Evolutionary conservation across 345 rosid genomes (phyloP).

Genomic region (Eucalyptus decipiens): DNA sequence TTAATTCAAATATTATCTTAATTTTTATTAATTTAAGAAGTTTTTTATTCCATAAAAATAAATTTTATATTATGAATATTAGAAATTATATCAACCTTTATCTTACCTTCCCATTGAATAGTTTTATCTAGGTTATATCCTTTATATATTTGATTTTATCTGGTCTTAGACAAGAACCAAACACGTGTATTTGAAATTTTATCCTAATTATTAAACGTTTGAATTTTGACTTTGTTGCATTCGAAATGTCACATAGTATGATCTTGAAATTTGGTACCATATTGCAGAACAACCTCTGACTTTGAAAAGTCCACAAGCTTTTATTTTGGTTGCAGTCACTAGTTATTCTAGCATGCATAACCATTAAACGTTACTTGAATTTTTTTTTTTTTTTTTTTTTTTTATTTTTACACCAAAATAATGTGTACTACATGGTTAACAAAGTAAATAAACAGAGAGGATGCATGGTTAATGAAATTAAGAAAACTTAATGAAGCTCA

Average conservation of each 20-base stretch:
- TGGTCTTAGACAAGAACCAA: no score
- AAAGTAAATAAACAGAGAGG: neutral
- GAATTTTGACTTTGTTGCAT: no score
- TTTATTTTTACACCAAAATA: neutral
- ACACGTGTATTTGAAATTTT: no score
- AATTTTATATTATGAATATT: no score
- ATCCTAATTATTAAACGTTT: accelerated
- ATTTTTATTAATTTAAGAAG: no score
- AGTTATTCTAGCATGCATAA: neutral
- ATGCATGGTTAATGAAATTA: neutral
- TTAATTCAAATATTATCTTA: no score
- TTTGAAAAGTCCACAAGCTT: neutral
- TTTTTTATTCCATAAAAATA: no score
- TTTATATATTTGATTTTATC: no score
- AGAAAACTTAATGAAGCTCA: neutral
- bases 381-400: neutral
- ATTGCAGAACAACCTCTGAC: neutral
- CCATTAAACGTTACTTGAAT: neutral
- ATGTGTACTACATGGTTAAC: neutral
- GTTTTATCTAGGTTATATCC: no score
- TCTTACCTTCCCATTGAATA: no score
- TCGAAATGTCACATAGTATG: no score
- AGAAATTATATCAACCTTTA: no score
- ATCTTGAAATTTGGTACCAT: neutral
- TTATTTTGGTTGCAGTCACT: neutral